Conservation (phyloP, 305 asterid species). For the Vinca major region DNA sequence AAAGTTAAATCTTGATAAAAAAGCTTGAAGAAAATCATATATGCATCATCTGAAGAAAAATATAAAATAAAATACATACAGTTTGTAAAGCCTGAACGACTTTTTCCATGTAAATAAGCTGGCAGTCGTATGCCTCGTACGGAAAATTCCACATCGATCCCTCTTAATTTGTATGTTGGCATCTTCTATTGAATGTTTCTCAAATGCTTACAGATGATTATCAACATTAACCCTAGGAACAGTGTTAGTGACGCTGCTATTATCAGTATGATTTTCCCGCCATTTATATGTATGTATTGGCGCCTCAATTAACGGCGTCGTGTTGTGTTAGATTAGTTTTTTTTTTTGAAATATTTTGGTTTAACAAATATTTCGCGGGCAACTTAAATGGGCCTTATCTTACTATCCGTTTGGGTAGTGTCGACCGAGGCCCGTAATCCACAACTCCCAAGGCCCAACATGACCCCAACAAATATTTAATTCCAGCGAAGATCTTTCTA, state of each 20-base stretch:
- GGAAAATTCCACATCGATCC: constrained; percentile 92
- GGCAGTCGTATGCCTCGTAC: constrained; percentile 91
- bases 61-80: constrained; percentile 23
- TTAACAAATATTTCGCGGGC: not conserved
- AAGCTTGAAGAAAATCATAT: not conserved
- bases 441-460: not conserved
- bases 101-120: constrained; percentile 91
- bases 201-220: not conserved
- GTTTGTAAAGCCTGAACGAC: constrained; percentile 82
- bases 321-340: too few relatives aligned
- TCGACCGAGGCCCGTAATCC: too few relatives aligned
- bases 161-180: constrained; percentile 82
- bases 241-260: not conserved
- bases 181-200: constrained; percentile 29
- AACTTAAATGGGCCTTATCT: not conserved
- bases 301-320: not conserved
- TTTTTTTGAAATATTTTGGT: too few relatives aligned
- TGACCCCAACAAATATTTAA: not conserved
- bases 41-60: not conserved
- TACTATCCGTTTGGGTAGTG: too few relatives aligned
- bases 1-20: too few relatives aligned
- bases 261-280: constrained; percentile 22
- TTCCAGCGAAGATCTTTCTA: constrained; percentile 13
- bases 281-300: constrained; percentile 3
- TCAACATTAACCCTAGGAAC: constrained; percentile 17